Conservation (phyloP, 2,329 filamentous ascomycete species). For the Sporothrix schenckii region DNA sequence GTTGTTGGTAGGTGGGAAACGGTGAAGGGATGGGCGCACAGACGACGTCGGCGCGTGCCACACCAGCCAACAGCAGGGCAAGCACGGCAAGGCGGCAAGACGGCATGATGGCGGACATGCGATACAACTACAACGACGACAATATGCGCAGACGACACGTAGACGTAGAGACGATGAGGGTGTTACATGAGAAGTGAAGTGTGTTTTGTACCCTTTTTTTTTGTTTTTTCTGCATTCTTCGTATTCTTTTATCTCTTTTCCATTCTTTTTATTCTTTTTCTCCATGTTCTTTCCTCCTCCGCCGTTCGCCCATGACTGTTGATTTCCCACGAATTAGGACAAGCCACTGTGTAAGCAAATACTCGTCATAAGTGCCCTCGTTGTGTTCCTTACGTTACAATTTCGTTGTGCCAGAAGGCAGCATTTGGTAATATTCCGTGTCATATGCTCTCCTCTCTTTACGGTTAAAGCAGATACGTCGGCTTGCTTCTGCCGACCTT, state of each 20-base stretch:
- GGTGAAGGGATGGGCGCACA: conserved; percentile 5
- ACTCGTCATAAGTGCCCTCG: no score
- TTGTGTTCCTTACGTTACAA: no score
- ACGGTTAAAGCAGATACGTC: background rate
- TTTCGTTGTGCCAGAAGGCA: no score
- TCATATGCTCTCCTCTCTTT: background rate
- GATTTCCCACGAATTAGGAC: background rate
- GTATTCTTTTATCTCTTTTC: no score
- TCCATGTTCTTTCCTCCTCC: no score
- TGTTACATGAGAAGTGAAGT: conserved; percentile 29
- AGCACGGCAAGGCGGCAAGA: background rate
- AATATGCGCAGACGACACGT: background rate
- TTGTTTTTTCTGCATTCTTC: background rate
- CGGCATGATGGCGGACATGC: background rate
- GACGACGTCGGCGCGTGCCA: background rate
- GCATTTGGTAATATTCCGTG: background rate
- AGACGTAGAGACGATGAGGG: background rate
- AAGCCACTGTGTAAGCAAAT: no score
- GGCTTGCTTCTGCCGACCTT: background rate
- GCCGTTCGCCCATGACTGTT: background rate
- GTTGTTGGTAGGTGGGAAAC: conserved; percentile 5
- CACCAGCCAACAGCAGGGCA: background rate
- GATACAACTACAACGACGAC: no score
- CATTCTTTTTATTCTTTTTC: no score
- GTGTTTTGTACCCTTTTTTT: background rate